A percentile compares a stretch with the other conserved stretches of the same genome.
phyloP scores from a whole-genome alignment of 352 stramenopile genomes.

The Globisporangium apiculatum region DNA sequence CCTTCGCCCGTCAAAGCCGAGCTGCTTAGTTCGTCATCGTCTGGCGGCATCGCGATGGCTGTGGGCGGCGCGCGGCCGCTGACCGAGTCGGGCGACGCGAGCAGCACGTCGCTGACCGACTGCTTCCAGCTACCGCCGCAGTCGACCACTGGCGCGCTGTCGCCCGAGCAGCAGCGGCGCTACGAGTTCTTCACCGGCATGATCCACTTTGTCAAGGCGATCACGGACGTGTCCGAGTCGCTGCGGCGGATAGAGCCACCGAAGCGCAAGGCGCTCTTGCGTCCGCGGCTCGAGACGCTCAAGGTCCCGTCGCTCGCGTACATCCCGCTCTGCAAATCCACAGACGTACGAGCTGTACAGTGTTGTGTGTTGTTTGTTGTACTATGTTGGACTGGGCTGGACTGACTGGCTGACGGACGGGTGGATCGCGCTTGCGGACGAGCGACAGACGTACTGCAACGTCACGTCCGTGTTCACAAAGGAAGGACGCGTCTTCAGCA shows the following conservation, averaged over 20 bases:
- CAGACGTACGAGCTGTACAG: slow-evolving; percentile 34
- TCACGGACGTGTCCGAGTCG: slow-evolving; percentile 74
- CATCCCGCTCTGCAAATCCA: slow-evolving; percentile 75
- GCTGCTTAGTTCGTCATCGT: background rate
- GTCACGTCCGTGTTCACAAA: slow-evolving; percentile 45
- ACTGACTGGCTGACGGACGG: background rate
- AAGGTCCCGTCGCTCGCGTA: slow-evolving; percentile 53
- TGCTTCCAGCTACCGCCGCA: slow-evolving; percentile 13
- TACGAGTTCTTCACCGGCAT: slow-evolving; percentile 81
- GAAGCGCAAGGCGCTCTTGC: slow-evolving; percentile 56
- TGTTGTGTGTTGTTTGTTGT: background rate
- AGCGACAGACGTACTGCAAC: slow-evolving; percentile 43
- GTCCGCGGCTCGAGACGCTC: slow-evolving; percentile 40
- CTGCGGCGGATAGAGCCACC: slow-evolving; percentile 54
- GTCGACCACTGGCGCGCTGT: background rate
- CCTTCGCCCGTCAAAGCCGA: background rate
- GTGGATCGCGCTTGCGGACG: background rate
- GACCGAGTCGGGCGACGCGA: slow-evolving; percentile 6
- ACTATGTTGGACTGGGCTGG: background rate
- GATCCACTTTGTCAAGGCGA: slow-evolving; percentile 76
- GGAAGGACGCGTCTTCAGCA: slow-evolving; percentile 77
- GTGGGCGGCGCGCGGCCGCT: background rate
- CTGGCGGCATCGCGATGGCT: background rate
- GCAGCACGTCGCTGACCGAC: slow-evolving; percentile 8
- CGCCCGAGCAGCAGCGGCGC: slow-evolving; percentile 29